Evolutionary conservation across 2,329 filamentous ascomycete genomes (phyloP).

Genomic region (Fusarium falciforme): DNA sequence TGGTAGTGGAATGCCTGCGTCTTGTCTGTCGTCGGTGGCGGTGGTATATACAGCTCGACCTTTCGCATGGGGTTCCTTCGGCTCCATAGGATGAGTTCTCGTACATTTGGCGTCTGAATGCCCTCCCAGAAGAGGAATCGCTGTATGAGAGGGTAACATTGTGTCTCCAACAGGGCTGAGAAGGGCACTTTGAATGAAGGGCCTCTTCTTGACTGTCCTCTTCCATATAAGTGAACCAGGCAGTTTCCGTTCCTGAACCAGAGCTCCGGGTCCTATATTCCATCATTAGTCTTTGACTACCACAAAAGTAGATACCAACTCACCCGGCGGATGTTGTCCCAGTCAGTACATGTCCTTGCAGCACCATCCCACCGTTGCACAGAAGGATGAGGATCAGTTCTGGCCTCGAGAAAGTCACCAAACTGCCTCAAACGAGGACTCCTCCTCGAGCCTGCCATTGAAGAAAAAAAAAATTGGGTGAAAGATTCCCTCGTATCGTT

Average conservation of each 20-base stretch:
- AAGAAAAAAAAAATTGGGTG: neutral
- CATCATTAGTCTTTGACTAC: constrained; percentile 9
- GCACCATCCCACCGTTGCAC: constrained; percentile 65
- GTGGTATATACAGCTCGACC: constrained; percentile 76
- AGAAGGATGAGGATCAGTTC: constrained; percentile 26
- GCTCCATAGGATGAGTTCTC: constrained; percentile 49
- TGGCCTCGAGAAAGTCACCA: constrained; percentile 46
- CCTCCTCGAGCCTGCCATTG: constrained; percentile 27
- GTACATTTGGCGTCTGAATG: constrained; percentile 33
- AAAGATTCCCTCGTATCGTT: neutral
- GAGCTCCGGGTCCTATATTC: constrained; percentile 74
- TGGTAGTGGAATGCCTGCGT: constrained; percentile 71
- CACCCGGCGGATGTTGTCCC: constrained; percentile 62
- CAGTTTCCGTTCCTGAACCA: constrained; percentile 78
- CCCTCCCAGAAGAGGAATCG: constrained; percentile 56
- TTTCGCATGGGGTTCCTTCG: constrained; percentile 45
- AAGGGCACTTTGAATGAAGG: constrained; percentile 77
- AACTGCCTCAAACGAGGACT: constrained; percentile 33
- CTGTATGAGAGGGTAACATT: constrained; percentile 71
- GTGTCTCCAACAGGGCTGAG: constrained; percentile 64
- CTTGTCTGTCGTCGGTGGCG: constrained; percentile 65
- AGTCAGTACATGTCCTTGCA: constrained; percentile 55
- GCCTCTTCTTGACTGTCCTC: constrained; percentile 71
- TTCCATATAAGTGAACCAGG: constrained; percentile 74
- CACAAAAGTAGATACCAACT: constrained; percentile 32